phyloP scores from a whole-genome alignment of 2,329 filamentous ascomycete genomes.

The Blastomyces silverae region DNA sequence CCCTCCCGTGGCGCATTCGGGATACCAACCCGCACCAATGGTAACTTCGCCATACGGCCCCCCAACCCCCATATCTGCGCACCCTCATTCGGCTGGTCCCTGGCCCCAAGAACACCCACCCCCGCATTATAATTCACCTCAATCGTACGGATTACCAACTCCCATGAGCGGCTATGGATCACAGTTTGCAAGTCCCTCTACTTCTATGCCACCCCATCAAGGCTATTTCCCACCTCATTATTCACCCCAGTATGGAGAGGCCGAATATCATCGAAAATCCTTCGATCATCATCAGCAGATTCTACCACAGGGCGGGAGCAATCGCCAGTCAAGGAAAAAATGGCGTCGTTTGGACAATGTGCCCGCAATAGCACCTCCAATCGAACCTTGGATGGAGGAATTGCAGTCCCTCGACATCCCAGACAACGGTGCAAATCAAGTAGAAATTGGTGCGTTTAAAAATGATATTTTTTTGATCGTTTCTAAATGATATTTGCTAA shows the following conservation, averaged over 20 bases:
- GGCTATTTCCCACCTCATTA: slow-evolving; percentile 20
- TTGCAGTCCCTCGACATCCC: slow-evolving; percentile 19
- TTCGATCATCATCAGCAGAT: slow-evolving; percentile 12
- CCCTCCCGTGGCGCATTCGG: slow-evolving; percentile 20
- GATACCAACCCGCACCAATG: slow-evolving; percentile 15
- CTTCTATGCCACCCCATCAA: slow-evolving; percentile 16
- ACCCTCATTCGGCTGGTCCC: slow-evolving; percentile 20
- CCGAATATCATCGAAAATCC: slow-evolving; percentile 11
- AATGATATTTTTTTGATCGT: background rate
- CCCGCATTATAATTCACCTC: slow-evolving; percentile 24
- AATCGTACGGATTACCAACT: slow-evolving; percentile 22
- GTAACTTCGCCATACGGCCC: slow-evolving; percentile 19
- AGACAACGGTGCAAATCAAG: slow-evolving; percentile 15
- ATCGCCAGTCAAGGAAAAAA: slow-evolving; percentile 14
- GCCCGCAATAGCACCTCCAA: slow-evolving; percentile 14
- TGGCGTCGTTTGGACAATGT: slow-evolving; percentile 17
- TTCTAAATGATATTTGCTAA: slow-evolving; percentile 15
- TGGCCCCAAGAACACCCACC: slow-evolving; percentile 23
- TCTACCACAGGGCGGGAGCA: background rate
- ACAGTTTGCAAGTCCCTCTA: slow-evolving; percentile 19
- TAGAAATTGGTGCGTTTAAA: slow-evolving; percentile 20
- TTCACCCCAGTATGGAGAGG: slow-evolving; percentile 8
- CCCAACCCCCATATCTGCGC: slow-evolving; percentile 22
- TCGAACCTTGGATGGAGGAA: slow-evolving; percentile 23
- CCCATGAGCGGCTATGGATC: slow-evolving; percentile 21